These are phyloP conservation scores for Trametes punicea DNA, from an alignment of 768 basidiomycete genomes.

Conservation along the genomic window DNA sequence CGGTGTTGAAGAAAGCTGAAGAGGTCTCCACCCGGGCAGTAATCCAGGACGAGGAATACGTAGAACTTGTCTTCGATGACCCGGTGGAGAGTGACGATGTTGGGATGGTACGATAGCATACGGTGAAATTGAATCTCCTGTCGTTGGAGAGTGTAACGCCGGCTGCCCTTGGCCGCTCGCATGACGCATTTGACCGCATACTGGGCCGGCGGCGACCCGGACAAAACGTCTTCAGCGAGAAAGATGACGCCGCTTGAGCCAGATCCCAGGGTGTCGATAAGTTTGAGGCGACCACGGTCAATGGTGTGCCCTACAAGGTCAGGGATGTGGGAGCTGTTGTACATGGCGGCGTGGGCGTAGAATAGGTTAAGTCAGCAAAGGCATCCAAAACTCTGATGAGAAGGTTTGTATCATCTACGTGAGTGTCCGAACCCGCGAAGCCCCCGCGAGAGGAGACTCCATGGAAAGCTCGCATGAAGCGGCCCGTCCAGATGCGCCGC, in stretches of 20 bases:
- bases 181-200: constrained; percentile 30
- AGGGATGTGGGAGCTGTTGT: constrained; percentile 9
- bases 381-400: neutral
- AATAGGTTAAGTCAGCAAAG: neutral
- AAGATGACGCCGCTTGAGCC: constrained; percentile 29
- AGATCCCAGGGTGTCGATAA: constrained; percentile 23
- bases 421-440: neutral
- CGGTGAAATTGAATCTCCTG: constrained; percentile 66
- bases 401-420: constrained; percentile 5
- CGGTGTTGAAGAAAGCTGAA: constrained; percentile 41
- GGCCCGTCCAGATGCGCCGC: neutral
- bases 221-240: constrained; percentile 22
- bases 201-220: constrained; percentile 1
- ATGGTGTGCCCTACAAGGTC: constrained; percentile 26
- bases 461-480: neutral
- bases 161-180: constrained; percentile 17
- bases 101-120: constrained; percentile 50
- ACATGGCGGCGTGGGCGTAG: constrained; percentile 3
- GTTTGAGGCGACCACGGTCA: constrained; percentile 23
- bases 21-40: constrained; percentile 40
- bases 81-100: constrained; percentile 68
- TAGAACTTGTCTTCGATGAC: constrained; percentile 58
- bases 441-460: neutral
- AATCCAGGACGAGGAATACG: constrained; percentile 67
- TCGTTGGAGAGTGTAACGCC: constrained; percentile 37